Percentiles rank a stretch among this genome's conserved stretches.
Evolutionary conservation across 441 rosid genomes (phyloP).

Genomic region (Corymbia citriodora): DNA sequence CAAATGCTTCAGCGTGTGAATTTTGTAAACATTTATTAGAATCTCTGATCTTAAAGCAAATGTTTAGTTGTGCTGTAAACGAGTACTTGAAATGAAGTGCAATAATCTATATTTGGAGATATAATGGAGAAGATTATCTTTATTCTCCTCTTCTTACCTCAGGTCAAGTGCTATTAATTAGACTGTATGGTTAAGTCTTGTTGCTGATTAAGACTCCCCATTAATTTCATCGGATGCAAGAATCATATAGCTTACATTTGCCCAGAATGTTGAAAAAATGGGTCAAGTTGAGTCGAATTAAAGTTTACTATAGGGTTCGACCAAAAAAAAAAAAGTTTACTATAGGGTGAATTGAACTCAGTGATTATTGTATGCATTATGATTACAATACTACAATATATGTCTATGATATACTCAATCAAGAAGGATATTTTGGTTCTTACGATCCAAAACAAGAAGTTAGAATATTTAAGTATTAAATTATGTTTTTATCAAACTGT

Average conservation of each 20-base stretch:
- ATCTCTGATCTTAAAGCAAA: neutral
- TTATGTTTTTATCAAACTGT: neutral
- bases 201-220: neutral
- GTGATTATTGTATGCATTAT: neutral
- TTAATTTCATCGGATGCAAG: neutral
- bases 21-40: neutral
- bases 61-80: neutral
- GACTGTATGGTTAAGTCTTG: neutral
- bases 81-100: neutral
- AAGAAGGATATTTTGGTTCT: neutral
- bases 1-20: neutral
- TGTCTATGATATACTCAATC: neutral
- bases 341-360: neutral
- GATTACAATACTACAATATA: neutral
- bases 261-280: neutral
- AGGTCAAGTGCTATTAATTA: too few relatives aligned
- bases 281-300: neutral
- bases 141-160: neutral
- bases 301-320: neutral
- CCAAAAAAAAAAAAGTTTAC: neutral
- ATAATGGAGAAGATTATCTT: neutral
- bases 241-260: neutral
- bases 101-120: neutral
- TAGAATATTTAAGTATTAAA: neutral
- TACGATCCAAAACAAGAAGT: neutral